Base-by-base conservation (phyloP, 75 land plant species). In the Larix kaempferi region DNA sequence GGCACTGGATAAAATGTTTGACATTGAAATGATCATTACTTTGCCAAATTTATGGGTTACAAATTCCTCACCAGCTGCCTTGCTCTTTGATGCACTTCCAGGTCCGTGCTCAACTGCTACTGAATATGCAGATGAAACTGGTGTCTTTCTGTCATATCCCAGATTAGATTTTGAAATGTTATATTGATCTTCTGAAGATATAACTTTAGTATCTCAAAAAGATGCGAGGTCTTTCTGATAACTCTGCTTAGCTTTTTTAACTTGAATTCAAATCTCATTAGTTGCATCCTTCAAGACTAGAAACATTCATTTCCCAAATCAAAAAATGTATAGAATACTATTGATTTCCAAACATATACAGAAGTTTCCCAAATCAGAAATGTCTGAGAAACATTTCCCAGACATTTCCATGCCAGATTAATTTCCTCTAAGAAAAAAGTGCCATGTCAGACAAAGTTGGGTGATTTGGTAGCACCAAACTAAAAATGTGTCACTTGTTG, bases 221-320 rank as follows among this genome's bases (percentile, higher is more conserved):
- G 88, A 74, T 23, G 90, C 88, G 33, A 94, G 49, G 76, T 96
- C 99, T 78, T 89, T 96, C 85, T 96, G 89, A 86, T 96, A 96
- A 74, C 96, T 96, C n/a, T 84, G 88, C 78, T 82, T 85, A 35
- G 99, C 99, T 97, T 93, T 89, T 95, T 95, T 84, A 37, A 35
- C 78, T 25, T 62, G 1, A 11, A 22, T 62, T 62, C 22, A 62
- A 22, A 22, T 37, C 6, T 10, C 54, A 74, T 56, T 74, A 73
- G 56, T 39, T 69, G 21, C 41, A 41, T 11, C n/a, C 25, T 37
- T 71, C 23, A 27, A 77, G 55, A 61, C 13, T 23, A 41, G 23
- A 41, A 29, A 39, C 22, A 69, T 10, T 69, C 41, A 69, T 12
- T 69, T 69, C 13, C 22, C 49, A 69, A n/a, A 29, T n/a, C n/a